Conservation (phyloP, 139 green algal genomes). For the Asterochloris erici region DNA sequence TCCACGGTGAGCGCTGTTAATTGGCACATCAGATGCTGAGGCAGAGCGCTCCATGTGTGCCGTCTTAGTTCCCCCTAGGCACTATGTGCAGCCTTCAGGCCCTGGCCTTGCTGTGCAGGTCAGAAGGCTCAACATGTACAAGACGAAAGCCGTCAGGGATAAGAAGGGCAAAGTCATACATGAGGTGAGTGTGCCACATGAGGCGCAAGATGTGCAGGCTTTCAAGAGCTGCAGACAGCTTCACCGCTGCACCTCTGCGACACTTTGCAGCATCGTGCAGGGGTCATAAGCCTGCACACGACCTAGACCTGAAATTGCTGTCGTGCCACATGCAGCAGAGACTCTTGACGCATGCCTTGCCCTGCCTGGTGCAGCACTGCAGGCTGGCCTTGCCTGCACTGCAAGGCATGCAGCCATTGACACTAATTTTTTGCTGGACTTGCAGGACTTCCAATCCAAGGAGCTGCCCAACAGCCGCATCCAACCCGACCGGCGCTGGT, state of each 20-base stretch:
- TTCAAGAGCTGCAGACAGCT: neutral
- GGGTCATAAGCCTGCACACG: too few relatives aligned
- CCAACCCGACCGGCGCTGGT: conserved; percentile 93
- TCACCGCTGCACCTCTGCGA: too few relatives aligned
- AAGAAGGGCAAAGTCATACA: conserved; percentile 86
- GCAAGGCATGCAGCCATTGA: neutral
- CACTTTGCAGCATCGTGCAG: too few relatives aligned
- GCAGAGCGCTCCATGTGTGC: too few relatives aligned
- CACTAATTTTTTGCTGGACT: neutral
- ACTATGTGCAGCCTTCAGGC: neutral
- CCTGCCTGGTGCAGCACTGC: neutral
- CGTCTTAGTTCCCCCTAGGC: neutral
- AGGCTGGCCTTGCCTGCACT: too few relatives aligned
- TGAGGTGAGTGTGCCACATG: conserved; percentile 38
- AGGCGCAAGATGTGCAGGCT: neutral
- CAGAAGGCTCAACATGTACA: conserved; percentile 96
- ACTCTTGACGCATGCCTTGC: too few relatives aligned
- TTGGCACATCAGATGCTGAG: too few relatives aligned
- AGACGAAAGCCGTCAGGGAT: conserved; percentile 77
- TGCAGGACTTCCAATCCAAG: conserved; percentile 88
- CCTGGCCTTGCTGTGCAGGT: conserved; percentile 50
- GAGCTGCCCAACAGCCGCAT: conserved; percentile 95
- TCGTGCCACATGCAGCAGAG: too few relatives aligned
- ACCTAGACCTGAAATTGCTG: too few relatives aligned
- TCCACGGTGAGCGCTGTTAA: conserved; percentile 51